phyloP scores from a whole-genome alignment of 805 yeast genomes.

The Candida golubevii region DNA sequence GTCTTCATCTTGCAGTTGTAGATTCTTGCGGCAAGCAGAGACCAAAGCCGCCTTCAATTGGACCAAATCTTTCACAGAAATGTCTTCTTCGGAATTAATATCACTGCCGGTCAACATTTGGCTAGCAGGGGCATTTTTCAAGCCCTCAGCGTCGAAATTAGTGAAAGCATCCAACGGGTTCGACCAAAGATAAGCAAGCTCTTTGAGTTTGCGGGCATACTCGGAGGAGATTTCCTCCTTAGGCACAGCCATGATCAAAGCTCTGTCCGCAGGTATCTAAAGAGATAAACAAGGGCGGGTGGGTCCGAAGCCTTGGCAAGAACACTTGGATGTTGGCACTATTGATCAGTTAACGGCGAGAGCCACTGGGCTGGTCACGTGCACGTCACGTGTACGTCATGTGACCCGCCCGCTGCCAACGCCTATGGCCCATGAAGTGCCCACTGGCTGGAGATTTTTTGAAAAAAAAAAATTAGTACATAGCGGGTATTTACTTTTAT shows the following conservation, averaged over 20 bases:
- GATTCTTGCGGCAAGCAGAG: neutral
- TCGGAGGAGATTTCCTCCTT: slow-evolving; percentile 2
- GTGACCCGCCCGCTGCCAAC: too few relatives aligned
- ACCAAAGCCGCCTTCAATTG: slow-evolving; percentile 2
- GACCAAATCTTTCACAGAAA: neutral
- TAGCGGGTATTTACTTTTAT: too few relatives aligned
- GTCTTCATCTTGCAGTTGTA: neutral
- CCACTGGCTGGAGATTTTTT: too few relatives aligned
- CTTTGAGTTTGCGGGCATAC: slow-evolving; percentile 12
- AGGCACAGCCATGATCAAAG: neutral
- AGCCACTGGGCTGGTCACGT: slow-evolving; percentile 3
- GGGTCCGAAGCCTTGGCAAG: too few relatives aligned
- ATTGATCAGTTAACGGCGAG: too few relatives aligned
- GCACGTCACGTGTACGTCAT: slow-evolving; percentile 12
- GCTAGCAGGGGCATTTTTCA: neutral
- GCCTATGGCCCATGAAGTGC: too few relatives aligned
- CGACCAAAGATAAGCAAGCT: slow-evolving; percentile 16
- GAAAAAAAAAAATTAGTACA: too few relatives aligned
- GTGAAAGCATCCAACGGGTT: slow-evolving; percentile 13
- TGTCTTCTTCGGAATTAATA: neutral
- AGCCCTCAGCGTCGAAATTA: neutral
- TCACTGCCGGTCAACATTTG: neutral
- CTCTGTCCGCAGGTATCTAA: too few relatives aligned
- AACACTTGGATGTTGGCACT: too few relatives aligned
- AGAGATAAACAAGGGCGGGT: too few relatives aligned